A percentile compares a stretch with the other conserved stretches of the same genome.
Conservation (phyloP, 495 filamentous ascomycete genomes). For the Diplogelasinospora grovesii region DNA sequence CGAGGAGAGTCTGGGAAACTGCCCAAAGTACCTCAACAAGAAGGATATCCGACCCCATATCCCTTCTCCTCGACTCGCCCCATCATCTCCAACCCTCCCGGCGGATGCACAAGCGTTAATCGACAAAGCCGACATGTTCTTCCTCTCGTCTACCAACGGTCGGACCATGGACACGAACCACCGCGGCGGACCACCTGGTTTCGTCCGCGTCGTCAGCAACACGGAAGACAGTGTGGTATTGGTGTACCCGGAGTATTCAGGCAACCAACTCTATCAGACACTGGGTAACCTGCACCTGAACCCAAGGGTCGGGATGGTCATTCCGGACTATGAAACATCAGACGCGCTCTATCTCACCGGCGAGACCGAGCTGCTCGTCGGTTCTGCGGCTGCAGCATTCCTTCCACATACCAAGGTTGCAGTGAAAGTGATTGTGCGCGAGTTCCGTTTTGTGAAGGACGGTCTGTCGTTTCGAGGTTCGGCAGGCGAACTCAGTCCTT, state of each 20-base stretch:
- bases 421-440: slow-evolving; percentile 55
- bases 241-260: slow-evolving; percentile 74
- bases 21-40: slow-evolving; percentile 77
- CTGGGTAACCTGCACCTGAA: slow-evolving; percentile 65
- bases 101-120: slow-evolving; percentile 52
- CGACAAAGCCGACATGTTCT: slow-evolving; percentile 63
- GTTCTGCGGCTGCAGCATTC: slow-evolving; percentile 49
- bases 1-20: slow-evolving; percentile 67
- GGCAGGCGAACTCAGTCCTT: slow-evolving; percentile 55
- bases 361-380: slow-evolving; percentile 53
- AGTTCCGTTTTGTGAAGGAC: slow-evolving; percentile 53
- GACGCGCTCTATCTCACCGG: slow-evolving; percentile 67
- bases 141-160: slow-evolving; percentile 61
- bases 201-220: slow-evolving; percentile 59
- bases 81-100: slow-evolving; percentile 30
- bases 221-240: slow-evolving; percentile 39
- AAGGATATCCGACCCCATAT: slow-evolving; percentile 53
- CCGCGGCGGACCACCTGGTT: slow-evolving; percentile 68
- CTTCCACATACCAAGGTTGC: slow-evolving; percentile 66
- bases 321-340: slow-evolving; percentile 66
- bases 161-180: slow-evolving; percentile 80
- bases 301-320: slow-evolving; percentile 54
- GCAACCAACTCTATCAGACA: slow-evolving; percentile 76
- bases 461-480: slow-evolving; percentile 61
- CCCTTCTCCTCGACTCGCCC: slow-evolving; percentile 41